phyloP scores from a whole-genome alignment of 352 stramenopile species.

The Phytophthora sp. region DNA sequence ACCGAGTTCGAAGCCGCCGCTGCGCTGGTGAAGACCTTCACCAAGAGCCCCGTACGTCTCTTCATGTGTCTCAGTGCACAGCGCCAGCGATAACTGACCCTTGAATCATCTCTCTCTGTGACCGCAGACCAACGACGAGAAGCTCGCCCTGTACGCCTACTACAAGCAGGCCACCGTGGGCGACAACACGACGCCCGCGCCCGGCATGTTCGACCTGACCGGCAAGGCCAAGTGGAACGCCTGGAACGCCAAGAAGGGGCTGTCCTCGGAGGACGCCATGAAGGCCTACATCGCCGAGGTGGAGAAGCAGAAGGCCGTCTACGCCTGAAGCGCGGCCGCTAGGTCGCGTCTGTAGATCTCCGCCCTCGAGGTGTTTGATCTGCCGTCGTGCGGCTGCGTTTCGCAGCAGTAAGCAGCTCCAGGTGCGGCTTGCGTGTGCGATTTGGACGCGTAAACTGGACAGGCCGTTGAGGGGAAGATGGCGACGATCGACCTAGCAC shows the following conservation, averaged over 20 bases:
- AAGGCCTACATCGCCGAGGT: slow-evolving; percentile 88
- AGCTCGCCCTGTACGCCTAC: slow-evolving; percentile 89
- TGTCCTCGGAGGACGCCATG: slow-evolving; percentile 88
- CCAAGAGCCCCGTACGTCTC: slow-evolving; percentile 61
- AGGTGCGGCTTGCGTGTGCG: background rate
- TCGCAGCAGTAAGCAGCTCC: background rate
- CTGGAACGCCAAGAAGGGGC: slow-evolving; percentile 86
- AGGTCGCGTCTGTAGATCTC: slow-evolving; percentile 29
- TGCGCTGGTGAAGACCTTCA: slow-evolving; percentile 82
- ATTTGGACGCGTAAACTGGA: background rate
- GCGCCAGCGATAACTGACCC: background rate
- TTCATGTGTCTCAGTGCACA: background rate
- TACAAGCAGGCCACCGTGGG: slow-evolving; percentile 92
- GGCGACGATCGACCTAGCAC: slow-evolving; percentile 2
- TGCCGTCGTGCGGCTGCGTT: background rate
- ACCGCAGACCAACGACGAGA: slow-evolving; percentile 83
- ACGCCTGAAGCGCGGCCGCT: slow-evolving; percentile 60
- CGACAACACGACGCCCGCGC: slow-evolving; percentile 83
- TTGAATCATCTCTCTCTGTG: slow-evolving; percentile 2
- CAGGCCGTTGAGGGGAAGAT: background rate
- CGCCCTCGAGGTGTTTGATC: background rate
- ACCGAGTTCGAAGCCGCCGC: slow-evolving; percentile 84
- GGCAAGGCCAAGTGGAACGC: slow-evolving; percentile 91
- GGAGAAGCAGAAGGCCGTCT: slow-evolving; percentile 82
- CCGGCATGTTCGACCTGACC: slow-evolving; percentile 88